These are phyloP conservation scores for Cytidiella melzeri DNA, from an alignment of 768 basidiomycete species.

Conservation along the genomic window DNA sequence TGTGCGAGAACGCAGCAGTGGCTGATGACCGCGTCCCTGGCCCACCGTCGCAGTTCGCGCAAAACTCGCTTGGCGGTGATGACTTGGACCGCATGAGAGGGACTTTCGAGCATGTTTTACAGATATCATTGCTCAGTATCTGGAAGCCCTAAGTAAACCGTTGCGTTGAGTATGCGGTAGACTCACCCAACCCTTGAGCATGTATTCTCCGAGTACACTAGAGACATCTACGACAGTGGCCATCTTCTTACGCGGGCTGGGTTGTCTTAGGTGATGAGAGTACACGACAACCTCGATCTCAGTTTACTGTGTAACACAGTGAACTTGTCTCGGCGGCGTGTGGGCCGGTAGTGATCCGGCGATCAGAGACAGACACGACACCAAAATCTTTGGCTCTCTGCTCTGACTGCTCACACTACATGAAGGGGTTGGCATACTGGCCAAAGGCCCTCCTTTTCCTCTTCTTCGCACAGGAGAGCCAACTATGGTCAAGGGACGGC, in stretches of 20 bases:
- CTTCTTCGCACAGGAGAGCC: conserved; percentile 22
- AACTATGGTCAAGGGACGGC: conserved; percentile 13
- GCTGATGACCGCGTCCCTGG: conserved; percentile 7
- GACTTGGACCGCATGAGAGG: conserved; percentile 72
- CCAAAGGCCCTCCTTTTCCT: conserved; percentile 22
- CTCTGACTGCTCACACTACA: conserved; percentile 5
- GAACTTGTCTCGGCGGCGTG: too few species aligned
- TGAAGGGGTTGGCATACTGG: conserved; percentile 25
- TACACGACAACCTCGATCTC: too few species aligned
- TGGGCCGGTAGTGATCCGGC: neutral
- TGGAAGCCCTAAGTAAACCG: too few species aligned
- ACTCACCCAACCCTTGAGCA: conserved; percentile 74
- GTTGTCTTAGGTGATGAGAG: too few species aligned
- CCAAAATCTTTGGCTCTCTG: too few species aligned
- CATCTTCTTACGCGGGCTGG: too few species aligned
- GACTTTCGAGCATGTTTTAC: conserved; percentile 52
- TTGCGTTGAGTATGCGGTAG: too few species aligned
- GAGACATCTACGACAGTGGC: conserved; percentile 50
- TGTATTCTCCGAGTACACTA: conserved; percentile 57
- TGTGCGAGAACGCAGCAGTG: neutral
- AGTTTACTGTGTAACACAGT: too few species aligned
- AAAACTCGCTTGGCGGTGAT: conserved; percentile 44
- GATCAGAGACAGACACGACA: too few species aligned
- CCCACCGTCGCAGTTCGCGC: conserved; percentile 55
- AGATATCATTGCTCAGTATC: conserved; percentile 63